Evolutionary conservation across 352 stramenopile genomes (phyloP), one percentile per base, ranked within the genome.

Genomic region (Globisporangium orthogonon): DNA sequence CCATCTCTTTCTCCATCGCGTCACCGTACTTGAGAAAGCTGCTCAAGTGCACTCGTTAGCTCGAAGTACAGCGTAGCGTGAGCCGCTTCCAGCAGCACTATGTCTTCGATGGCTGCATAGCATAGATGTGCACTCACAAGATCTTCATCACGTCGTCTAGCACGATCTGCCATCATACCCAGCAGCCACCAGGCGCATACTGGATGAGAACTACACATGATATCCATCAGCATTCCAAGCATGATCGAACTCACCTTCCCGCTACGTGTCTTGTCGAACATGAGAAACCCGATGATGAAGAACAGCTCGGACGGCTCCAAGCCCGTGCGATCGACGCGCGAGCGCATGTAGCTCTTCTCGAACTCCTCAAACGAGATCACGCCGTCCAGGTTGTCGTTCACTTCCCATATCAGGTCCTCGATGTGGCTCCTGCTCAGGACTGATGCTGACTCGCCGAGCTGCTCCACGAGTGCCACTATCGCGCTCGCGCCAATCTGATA

Each of bases 271-370:
- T 86, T 89, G 70, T 91, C 83, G 48, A 87, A 89, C 74, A 89
- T 89, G 65, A 93, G 74, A 49, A 89, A 93, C 30, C 73, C 87
- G n/a, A 71, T 89, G n/a, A 93, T 62, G 62, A 86, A 89, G 53
- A 93, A 91, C 11, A 93, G 59, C 58, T 89, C 78, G 23, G 70
- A 78, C 6, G 83, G 83, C 50, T 93, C 83, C 30, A 91, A 61
- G 0, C 80, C 79, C 53, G 80, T 78, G 13, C 69, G 72, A 65
- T 92, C 80, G 58, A 67, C 77, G 37, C 78, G 69, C 3, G 78
- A 71, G 30, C 83, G 76, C 50, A 85, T 55, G 66, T 89, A 92
- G 64, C 80, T 89, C 15, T 67, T 71, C 39, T 87, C 77, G 50
- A 89, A 91, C 64, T 92, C 83, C 5, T 89, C 76, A 51, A 77